A percentile compares a stretch with the other conserved stretches of the same genome.
These are phyloP conservation scores for Ensete glaucum DNA, from an alignment of 176 grass and related monocot genomes.

Conservation along the genomic window DNA sequence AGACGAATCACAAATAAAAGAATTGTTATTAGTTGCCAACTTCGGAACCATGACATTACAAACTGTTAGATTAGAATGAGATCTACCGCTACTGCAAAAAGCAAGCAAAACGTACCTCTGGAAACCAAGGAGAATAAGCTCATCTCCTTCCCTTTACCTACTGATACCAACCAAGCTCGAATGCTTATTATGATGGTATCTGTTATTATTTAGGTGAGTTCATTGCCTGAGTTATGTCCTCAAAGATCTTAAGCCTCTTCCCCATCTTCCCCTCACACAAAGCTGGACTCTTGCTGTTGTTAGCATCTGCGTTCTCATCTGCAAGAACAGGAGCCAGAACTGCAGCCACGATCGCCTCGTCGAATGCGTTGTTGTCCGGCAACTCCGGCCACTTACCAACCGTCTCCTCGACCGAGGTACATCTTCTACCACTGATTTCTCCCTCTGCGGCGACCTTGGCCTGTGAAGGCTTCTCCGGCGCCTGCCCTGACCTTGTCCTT, in stretches of 20 bases:
- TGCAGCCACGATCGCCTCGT: slow-evolving; percentile 63
- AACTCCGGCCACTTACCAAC: slow-evolving; percentile 89
- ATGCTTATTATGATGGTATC: no score
- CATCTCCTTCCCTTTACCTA: not conserved
- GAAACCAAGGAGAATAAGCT: slow-evolving; percentile 2
- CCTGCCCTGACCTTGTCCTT: slow-evolving; percentile 58
- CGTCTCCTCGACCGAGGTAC: slow-evolving; percentile 43
- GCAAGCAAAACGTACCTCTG: no score
- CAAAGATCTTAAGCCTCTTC: slow-evolving; percentile 88
- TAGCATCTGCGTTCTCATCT: slow-evolving; percentile 8
- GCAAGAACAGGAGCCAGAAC: slow-evolving; percentile 47
- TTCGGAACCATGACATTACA: no score
- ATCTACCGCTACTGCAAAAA: no score
- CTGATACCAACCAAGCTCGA: no score
- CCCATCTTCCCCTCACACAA: slow-evolving; percentile 51
- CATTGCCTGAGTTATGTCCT: slow-evolving; percentile 71
- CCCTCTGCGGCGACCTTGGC: slow-evolving; percentile 2
- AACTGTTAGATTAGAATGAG: no score
- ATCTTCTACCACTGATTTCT: slow-evolving; percentile 37
- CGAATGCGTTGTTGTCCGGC: slow-evolving; percentile 65
- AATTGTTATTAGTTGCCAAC: no score
- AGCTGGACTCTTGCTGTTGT: slow-evolving; percentile 40
- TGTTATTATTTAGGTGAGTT: slow-evolving; percentile 3
- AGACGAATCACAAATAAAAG: no score
- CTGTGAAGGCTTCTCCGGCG: slow-evolving; percentile 30